Evolutionary conservation across 345 rosid genomes (phyloP), one percentile per base, ranked within the genome.

Genomic region (Salix suchowensis): DNA sequence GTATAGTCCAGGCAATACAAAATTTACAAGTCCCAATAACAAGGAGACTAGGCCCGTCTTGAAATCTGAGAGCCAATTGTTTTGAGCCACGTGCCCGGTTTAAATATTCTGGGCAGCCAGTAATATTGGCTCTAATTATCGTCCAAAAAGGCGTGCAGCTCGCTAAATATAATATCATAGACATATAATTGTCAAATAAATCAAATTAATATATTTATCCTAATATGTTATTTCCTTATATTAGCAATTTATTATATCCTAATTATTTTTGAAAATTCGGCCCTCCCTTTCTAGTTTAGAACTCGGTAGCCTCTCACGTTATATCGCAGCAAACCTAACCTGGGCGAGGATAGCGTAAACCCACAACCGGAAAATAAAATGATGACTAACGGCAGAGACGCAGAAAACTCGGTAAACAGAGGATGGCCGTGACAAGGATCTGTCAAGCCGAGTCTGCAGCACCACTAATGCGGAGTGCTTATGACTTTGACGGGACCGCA

Each of bases 11-110:
- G 36, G 73, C 50, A 68, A 2, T 19, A 10, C n/a, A 26, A 67
- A 40, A 70, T 40, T 26, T 65, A 12, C 10, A 48, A 74, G 62
- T 67, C 77, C 14, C 23, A 10, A 18, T 1, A 8, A 40, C 36
- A 50, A 74, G 70, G 34, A n/a, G 65, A 23, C 46, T 32, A 28
- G 72, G 32, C 68, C 73, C 39, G 10, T 1, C 14, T 75, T 1
- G 26, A 64, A 67, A 60, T 6, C 50, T 67, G 26, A 13, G 61
- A 70, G 40, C 69, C 32, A 61, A 44, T 67, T 42, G 68, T 64
- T 37, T 75, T 16, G 80, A 65, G 73, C 76, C 80, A 68, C 66
- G 26, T 82, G 16, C 69, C 72, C 65, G 24, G 26, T 18, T 39
- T 8, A 23, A 37, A 36, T 34, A 7, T 11, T 40, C 4, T 18